Evolutionary conservation across 106 monocot genomes (phyloP).

Genomic region (Dendrobium catenatum): DNA sequence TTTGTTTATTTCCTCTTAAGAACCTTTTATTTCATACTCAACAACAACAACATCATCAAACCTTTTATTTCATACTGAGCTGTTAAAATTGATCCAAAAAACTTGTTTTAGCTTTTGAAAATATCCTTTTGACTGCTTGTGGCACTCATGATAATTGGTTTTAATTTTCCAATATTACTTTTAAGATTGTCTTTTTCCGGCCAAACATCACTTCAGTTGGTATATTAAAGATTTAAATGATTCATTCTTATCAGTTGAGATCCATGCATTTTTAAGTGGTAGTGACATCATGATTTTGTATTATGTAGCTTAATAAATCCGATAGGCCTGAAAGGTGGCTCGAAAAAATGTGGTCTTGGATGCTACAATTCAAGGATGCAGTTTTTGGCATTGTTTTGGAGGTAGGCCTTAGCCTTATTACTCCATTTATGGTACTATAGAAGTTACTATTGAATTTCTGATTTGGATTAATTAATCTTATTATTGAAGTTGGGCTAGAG

Average conservation of each 20-base stretch:
- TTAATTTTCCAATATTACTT: background rate
- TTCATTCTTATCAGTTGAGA: too few species aligned
- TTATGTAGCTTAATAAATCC: slow-evolving; percentile 40
- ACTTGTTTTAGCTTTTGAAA: background rate
- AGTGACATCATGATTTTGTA: slow-evolving; percentile 7
- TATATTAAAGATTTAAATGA: background rate
- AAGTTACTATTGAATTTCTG: background rate
- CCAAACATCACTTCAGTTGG: background rate
- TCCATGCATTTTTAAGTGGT: background rate
- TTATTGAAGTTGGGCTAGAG: background rate
- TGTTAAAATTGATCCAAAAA: background rate
- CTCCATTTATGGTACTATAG: background rate
- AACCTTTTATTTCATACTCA: background rate
- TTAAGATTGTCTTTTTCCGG: background rate
- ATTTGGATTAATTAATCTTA: background rate
- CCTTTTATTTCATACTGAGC: background rate
- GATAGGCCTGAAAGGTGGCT: slow-evolving; percentile 60
- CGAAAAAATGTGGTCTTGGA: slow-evolving; percentile 77
- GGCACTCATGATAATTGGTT: background rate
- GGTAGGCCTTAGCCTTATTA: slow-evolving; percentile 30
- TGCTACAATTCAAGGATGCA: slow-evolving; percentile 70
- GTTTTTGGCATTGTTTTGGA: slow-evolving; percentile 39
- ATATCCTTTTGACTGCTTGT: background rate
- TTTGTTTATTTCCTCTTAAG: background rate
- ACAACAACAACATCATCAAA: too few species aligned